Evolutionary conservation across 192 early-diverging fungal species (phyloP).

Genomic region (Allomyces macrogynus): DNA sequence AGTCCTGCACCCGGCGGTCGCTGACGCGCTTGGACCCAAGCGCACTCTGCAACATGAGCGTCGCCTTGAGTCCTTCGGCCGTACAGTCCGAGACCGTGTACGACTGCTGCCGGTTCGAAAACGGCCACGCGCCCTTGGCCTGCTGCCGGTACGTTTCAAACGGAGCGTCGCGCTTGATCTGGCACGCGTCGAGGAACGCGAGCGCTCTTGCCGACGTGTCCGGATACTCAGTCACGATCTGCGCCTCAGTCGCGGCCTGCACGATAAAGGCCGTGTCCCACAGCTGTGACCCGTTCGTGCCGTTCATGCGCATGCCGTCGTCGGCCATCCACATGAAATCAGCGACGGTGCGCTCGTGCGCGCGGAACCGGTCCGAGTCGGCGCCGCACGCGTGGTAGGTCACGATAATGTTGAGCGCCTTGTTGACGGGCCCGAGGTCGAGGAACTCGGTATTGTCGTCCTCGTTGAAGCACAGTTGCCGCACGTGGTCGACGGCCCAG

Average conservation of each 20-base stretch:
- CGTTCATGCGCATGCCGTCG: conserved; percentile 83
- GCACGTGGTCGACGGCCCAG: conserved; percentile 46
- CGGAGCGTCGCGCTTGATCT: conserved; percentile 58
- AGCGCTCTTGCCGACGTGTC: conserved; percentile 42
- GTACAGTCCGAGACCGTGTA: conserved; percentile 95
- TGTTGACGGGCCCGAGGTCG: conserved; percentile 90
- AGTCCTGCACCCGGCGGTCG: conserved; percentile 52
- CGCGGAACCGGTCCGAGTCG: conserved; percentile 55
- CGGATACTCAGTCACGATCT: conserved; percentile 11
- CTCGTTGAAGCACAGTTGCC: conserved; percentile 69
- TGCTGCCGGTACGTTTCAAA: conserved; percentile 59
- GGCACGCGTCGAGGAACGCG: conserved; percentile 64
- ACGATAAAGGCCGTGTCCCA: conserved; percentile 85
- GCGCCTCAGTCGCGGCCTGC: conserved; percentile 62
- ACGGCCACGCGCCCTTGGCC: conserved; percentile 89
- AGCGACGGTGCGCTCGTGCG: conserved; percentile 42
- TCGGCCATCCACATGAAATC: conserved; percentile 87
- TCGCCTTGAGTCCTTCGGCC: conserved; percentile 70
- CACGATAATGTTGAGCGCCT: conserved; percentile 78
- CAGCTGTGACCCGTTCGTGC: conserved; percentile 90
- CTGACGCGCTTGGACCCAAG: conserved; percentile 36
- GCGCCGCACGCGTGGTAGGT: conserved; percentile 65
- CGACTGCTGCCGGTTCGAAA: conserved; percentile 76
- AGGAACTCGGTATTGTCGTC: conserved; percentile 73
- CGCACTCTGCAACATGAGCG: conserved; percentile 50